Conservation (phyloP, 1,284 basidiomycete genomes). For the Agroathelia rolfsii region DNA sequence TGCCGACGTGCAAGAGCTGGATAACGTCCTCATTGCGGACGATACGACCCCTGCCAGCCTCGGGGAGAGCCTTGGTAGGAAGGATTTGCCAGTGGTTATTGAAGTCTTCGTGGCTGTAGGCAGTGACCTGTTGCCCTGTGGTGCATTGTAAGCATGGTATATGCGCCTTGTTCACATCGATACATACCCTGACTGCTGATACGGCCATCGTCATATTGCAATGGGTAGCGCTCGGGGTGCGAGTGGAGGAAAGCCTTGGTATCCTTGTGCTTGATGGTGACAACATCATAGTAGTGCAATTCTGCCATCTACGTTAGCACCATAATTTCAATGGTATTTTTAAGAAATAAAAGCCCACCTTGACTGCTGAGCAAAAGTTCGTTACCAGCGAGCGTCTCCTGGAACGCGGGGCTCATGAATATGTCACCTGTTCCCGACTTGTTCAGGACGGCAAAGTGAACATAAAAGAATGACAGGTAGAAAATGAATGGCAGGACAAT, state of each 20-base stretch:
- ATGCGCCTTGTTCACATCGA: neutral
- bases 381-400: constrained; percentile 90
- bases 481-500: constrained; percentile 83
- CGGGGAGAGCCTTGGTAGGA: constrained; percentile 86
- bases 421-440: constrained; percentile 87
- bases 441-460: constrained; percentile 89
- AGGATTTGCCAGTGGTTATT: constrained; percentile 97
- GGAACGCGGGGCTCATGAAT: constrained; percentile 98
- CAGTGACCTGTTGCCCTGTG: constrained; percentile 95
- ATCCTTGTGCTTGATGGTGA: constrained; percentile 86
- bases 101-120: constrained; percentile 84
- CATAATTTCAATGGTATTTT: too few species aligned
- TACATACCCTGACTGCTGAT: constrained; percentile 81
- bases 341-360: constrained; percentile 38
- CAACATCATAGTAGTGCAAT: constrained; percentile 85
- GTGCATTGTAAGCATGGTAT: constrained; percentile 8
- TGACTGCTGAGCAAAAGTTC: constrained; percentile 85
- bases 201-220: constrained; percentile 93
- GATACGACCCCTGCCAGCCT: constrained; percentile 79
- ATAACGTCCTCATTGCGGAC: constrained; percentile 86
- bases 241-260: constrained; percentile 93
- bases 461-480: constrained; percentile 94
- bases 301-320: constrained; percentile 43
- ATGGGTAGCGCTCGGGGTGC: constrained; percentile 81
- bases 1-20: constrained; percentile 84